Percentiles rank a stretch among this genome's conserved stretches.
Conservation (phyloP, 257 asterid genomes). For the Solanum chmielewskii region DNA sequence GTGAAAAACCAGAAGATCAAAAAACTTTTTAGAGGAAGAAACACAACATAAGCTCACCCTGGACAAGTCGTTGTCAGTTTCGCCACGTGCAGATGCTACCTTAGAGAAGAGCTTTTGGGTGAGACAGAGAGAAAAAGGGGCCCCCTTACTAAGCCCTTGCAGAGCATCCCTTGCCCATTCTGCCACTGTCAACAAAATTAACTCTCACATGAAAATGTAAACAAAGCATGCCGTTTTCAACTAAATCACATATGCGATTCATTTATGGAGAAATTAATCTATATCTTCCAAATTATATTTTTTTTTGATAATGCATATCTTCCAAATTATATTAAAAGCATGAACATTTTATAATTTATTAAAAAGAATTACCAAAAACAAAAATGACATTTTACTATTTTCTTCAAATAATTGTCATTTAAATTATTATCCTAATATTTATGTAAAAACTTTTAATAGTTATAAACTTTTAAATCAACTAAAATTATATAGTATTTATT, state of each 20-base stretch:
- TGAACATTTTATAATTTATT: neutral
- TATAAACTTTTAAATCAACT: neutral
- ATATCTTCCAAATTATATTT: neutral
- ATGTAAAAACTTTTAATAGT: neutral
- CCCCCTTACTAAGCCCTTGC: constrained; percentile 85
- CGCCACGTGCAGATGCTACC: constrained; percentile 69
- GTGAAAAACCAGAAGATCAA: neutral
- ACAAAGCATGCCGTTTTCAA: neutral
- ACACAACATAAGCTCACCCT: constrained; percentile 28
- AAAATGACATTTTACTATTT: neutral
- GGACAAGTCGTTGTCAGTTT: constrained; percentile 41
- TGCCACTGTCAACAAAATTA: constrained; percentile 45
- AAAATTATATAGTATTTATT: neutral
- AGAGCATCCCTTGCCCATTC: constrained; percentile 96
- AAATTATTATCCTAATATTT: neutral
- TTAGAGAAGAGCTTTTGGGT: constrained; percentile 63
- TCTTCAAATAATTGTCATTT: neutral
- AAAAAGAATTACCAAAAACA: neutral
- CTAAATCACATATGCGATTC: neutral
- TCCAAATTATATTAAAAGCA: neutral
- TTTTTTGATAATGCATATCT: neutral
- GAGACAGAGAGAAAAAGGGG: constrained; percentile 87
- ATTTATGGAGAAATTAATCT: neutral
- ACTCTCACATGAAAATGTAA: neutral
- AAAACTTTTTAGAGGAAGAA: neutral